Percentiles rank a stretch among this genome's conserved stretches.
Conservation (phyloP, 228 moss, liverwort and hornwort genomes). For the Sphagnum magellanicum region DNA sequence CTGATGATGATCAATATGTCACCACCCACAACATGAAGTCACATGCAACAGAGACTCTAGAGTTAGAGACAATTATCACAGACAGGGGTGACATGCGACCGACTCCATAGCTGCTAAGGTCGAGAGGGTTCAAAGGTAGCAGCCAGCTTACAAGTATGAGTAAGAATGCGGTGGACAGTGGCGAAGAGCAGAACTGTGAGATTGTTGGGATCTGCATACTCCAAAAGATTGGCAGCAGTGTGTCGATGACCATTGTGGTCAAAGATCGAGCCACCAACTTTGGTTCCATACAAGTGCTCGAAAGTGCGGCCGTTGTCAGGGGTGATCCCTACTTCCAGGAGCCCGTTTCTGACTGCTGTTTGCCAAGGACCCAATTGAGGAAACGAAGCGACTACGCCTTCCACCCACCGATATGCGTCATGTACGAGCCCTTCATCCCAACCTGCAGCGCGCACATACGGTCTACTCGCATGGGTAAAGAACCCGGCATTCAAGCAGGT, state of each 20-base stretch:
- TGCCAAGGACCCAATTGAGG: conserved; percentile 65
- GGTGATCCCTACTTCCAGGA: conserved; percentile 50
- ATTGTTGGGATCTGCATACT: conserved; percentile 44
- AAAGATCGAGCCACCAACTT: conserved; percentile 71
- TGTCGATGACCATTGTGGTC: conserved; percentile 50
- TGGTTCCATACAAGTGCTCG: conserved; percentile 57
- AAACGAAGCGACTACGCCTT: conserved; percentile 38
- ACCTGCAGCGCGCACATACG: conserved; percentile 24
- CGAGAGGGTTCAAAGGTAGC: conserved; percentile 18
- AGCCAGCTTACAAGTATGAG: no score
- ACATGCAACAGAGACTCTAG: no score
- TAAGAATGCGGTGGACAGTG: conserved; percentile 17
- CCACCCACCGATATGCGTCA: conserved; percentile 62
- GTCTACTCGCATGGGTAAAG: conserved; percentile 53
- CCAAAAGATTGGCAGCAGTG: conserved; percentile 72
- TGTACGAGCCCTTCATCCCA: conserved; percentile 42
- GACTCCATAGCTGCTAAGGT: conserved; percentile 10
- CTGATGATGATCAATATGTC: no score
- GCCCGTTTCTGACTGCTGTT: conserved; percentile 42
- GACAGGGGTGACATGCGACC: background rate
- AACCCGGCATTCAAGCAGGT: conserved; percentile 61
- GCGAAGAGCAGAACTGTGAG: conserved; percentile 50
- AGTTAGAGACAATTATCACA: background rate
- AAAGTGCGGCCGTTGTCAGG: conserved; percentile 59
- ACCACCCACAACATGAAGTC: no score